Evolutionary conservation across 805 yeast species (phyloP).

Genomic region (Starmera amethionina): DNA sequence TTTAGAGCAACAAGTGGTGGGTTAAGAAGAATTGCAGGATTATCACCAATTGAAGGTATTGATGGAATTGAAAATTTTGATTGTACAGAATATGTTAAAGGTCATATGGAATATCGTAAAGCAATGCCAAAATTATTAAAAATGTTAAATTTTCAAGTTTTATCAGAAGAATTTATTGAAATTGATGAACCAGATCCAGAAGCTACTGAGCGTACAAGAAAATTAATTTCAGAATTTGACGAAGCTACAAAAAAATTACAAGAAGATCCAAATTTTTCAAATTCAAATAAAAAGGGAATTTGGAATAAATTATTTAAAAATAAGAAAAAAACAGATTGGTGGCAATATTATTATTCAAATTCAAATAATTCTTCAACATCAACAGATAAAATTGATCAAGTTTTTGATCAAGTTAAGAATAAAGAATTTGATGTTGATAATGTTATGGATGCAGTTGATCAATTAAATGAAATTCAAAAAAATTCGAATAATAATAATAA

Average conservation of each 20-base stretch:
- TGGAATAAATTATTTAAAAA: constrained; percentile 41
- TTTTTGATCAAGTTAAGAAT: constrained; percentile 9
- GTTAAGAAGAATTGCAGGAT: constrained; percentile 80
- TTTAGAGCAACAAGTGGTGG: constrained; percentile 97
- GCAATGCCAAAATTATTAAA: constrained; percentile 79
- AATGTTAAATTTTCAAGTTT: constrained; percentile 65
- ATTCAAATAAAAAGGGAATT: constrained; percentile 23
- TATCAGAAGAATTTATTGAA: constrained; percentile 87
- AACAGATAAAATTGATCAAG: constrained; percentile 11
- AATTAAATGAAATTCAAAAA: neutral
- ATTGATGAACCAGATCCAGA: constrained; percentile 95
- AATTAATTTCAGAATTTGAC: constrained; percentile 76
- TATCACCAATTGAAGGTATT: constrained; percentile 59
- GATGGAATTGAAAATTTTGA: constrained; percentile 76
- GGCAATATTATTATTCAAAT: constrained; percentile 24
- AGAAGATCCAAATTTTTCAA: constrained; percentile 24
- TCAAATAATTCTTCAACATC: neutral
- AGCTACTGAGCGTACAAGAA: constrained; percentile 71
- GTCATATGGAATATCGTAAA: constrained; percentile 96
- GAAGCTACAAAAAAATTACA: constrained; percentile 64
- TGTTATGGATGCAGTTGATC: constrained; percentile 25
- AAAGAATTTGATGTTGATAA: constrained; percentile 35
- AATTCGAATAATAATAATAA: constrained; percentile 1
- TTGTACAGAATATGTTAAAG: constrained; percentile 79
- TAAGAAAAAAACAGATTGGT: constrained; percentile 44